Conservation (phyloP, 2,329 filamentous ascomycete genomes). For the Bipolaris victoriae region DNA sequence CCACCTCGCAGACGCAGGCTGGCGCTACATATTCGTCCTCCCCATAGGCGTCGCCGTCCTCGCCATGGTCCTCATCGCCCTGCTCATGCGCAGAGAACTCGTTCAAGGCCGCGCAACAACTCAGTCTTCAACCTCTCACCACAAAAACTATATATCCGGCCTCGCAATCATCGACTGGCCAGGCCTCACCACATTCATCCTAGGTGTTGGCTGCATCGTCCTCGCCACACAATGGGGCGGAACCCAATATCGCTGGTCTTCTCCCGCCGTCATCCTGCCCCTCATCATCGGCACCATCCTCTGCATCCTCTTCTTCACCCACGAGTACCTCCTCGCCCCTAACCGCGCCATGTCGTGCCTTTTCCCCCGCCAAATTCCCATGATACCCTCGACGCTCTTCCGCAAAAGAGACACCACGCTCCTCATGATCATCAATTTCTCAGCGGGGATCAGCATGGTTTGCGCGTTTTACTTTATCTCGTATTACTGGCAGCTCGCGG, state of each 20-base stretch:
- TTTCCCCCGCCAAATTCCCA: conserved; percentile 64
- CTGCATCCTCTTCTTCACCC: conserved; percentile 58
- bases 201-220: conserved; percentile 47
- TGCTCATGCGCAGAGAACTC: conserved; percentile 65
- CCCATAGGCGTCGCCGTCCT: conserved; percentile 47
- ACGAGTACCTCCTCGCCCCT: conserved; percentile 61
- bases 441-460: conserved; percentile 62
- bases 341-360: conserved; percentile 54
- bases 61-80: conserved; percentile 60
- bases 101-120: conserved; percentile 58
- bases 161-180: conserved; percentile 55
- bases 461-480: conserved; percentile 71
- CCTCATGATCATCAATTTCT: conserved; percentile 68
- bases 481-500: conserved; percentile 70
- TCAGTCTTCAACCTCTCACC: conserved; percentile 33
- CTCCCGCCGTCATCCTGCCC: conserved; percentile 60
- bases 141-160: conserved; percentile 42
- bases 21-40: conserved; percentile 72
- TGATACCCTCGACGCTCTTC: conserved; percentile 69
- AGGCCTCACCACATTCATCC: conserved; percentile 43
- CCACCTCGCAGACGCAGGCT: conserved; percentile 61
- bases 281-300: conserved; percentile 58
- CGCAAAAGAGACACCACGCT: conserved; percentile 63
- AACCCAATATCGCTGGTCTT: conserved; percentile 63
- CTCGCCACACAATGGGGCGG: conserved; percentile 61